Base-by-base conservation (phyloP, 2,329 filamentous ascomycete species). In the Passalora sequoiae region DNA sequence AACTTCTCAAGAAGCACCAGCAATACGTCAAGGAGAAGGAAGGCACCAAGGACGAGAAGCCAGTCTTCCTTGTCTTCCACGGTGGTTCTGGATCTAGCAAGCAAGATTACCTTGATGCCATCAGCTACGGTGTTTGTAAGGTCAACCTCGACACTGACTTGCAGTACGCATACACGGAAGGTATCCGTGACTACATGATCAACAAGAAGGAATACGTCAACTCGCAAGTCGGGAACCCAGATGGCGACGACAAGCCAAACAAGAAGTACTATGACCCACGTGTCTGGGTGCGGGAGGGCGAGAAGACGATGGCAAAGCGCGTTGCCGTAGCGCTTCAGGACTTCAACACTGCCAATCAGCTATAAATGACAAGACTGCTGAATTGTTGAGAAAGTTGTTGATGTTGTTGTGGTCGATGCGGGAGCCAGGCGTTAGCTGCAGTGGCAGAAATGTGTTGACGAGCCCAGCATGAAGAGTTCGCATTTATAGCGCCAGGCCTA, bases 61-160 rank as follows among this genome's bases (percentile, higher is more conserved):
- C 92, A 58, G 86, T 97, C 66, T 97, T 89, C 82, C 88, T 98
- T 64, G 92, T 98, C 69, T 98, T 98, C 85, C 92, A 98, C 79
- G 92, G 92, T 64, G 92, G 92, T 62, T 94, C 87, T 54, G 92
- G 92, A 58, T 94, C 86, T 56, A 77, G 78, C 67, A 94, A 95
- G 77, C 71, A 87, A 60, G 92, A 98, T 75, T 98, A 86, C 79
- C 77, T 75, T 53, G 81, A 88, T 60, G 91, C 89, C 65, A 96
- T 96, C 70, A 73, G 75, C 66, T 85, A 91, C 71, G 92, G 92
- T 77, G 91, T 98, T 60, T 84, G 96, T 75, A 98, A 98, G 84
- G 92, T 98, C 73, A 98, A 98, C 77, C 77, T 98, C 62, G 92
- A 98, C 73, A 98, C 92, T 38, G 92, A 98, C 67, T 80, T 97